Evolutionary conservation across 352 stramenopile genomes (phyloP).

Genomic region (Globisporangium alternatum): DNA sequence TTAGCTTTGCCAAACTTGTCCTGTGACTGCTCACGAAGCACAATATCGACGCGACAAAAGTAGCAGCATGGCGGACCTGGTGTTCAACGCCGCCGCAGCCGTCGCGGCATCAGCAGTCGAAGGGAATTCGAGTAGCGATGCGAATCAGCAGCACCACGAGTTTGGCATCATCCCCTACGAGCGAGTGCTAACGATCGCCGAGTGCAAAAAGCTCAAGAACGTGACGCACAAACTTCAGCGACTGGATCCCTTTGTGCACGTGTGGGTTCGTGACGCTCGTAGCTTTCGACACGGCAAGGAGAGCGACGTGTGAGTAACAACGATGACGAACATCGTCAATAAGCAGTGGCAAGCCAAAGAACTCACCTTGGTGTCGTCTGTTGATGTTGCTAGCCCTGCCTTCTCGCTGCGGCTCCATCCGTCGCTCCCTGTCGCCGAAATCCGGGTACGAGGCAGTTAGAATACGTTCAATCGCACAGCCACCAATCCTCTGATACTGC

Average conservation of each 20-base stretch:
- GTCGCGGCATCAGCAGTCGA: not conserved
- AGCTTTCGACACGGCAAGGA: slow-evolving; percentile 43
- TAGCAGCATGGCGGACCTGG: slow-evolving; percentile 5
- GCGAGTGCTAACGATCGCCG: slow-evolving; percentile 32
- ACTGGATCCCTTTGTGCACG: slow-evolving; percentile 39
- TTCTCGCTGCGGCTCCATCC: slow-evolving; percentile 42
- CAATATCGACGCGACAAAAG: not conserved
- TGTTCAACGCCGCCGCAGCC: slow-evolving; percentile 6
- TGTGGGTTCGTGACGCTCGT: slow-evolving; percentile 62
- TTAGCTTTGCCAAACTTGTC: not conserved
- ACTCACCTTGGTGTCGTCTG: slow-evolving; percentile 4
- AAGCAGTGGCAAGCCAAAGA: not conserved
- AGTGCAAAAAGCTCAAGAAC: slow-evolving; percentile 38
- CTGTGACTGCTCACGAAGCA: not conserved
- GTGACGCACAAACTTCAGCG: slow-evolving; percentile 22
- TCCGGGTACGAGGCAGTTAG: slow-evolving; percentile 29
- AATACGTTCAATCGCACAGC: not conserved
- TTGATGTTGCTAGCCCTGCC: slow-evolving; percentile 17
- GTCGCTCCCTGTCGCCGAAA: slow-evolving; percentile 40
- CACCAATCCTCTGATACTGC: not conserved
- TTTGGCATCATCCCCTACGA: slow-evolving; percentile 35
- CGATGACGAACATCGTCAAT: not conserved
- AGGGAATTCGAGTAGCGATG: not conserved
- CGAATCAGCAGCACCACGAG: not conserved
- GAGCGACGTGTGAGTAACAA: slow-evolving; percentile 30